Base-by-base conservation (phyloP, 2,329 filamentous ascomycete species). In the Exserohilum turcica region DNA sequence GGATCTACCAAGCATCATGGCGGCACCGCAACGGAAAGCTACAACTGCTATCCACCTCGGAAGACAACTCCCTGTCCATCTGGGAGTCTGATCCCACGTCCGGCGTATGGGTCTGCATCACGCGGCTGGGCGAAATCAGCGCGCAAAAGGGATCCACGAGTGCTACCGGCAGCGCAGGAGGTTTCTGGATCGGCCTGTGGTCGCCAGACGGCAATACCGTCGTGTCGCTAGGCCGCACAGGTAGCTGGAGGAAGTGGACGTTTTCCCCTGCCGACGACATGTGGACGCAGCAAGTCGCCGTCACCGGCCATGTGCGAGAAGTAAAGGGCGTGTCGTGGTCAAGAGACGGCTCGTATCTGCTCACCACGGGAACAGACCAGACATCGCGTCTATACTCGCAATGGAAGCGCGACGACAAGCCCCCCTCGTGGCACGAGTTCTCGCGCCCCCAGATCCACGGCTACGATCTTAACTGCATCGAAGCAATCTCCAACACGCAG, bases 151-250 rank as follows among this genome's bases (percentile, higher is more conserved):
- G 94, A 7, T 94, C 94, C 0, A 97, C 94, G 0, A 96, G 93
- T 3, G 94, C 94, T 0, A 99, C 94, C 0, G 94, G 94, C 40
- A 97, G 92, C 72, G 91, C 92, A 1, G 94, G 94, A 57, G 94
- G 94, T 0, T 97, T 97, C 73, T 99, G 94, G 93, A 92, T 90
- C 10, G 93, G 92, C 0, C 81, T 97, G 0, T 99, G 94, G 94
- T 89, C 90, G 5, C 90, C 91, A 3, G 81, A 87, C 59, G 91
- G 90, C 7, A 78, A 80, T 13, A 85, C 85, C 1, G 87, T 97
- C 12, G 87, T 89, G 4, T 92, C 91, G 56, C 83, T 99, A 15
- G 91, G 93, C 1, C 85, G 93, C 35, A 97, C 93, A 0, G 94
- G 94, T 24, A 94, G 92, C 72, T 99, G 94, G 94, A 83, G 94